Conservation (phyloP, 2,329 filamentous ascomycete species). For the Fusarium euwallaceae region DNA sequence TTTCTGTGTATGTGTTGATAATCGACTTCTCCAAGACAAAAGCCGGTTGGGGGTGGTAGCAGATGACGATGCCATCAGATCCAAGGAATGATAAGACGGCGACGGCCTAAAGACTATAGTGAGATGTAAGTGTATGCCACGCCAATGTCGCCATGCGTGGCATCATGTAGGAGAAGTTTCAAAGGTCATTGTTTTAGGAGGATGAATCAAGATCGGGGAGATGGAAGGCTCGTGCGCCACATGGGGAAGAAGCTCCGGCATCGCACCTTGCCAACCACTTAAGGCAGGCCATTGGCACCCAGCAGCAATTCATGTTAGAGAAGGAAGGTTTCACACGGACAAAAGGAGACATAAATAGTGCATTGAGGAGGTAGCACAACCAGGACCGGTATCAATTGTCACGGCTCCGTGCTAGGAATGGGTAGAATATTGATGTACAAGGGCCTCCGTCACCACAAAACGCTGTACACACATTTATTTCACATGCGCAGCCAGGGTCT, state of each 20-base stretch:
- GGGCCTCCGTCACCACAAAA: constrained; percentile 57
- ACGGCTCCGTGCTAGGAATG: constrained; percentile 52
- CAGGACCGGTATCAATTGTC: constrained; percentile 54
- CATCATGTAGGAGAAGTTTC: constrained; percentile 22
- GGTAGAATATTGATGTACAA: constrained; percentile 59
- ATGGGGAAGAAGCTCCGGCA: constrained; percentile 19
- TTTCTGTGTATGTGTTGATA: constrained; percentile 18
- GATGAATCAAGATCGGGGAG: constrained; percentile 11
- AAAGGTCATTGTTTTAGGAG: constrained; percentile 3
- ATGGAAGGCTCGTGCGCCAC: constrained; percentile 16
- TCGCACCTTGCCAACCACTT: constrained; percentile 11
- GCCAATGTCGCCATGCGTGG: constrained; percentile 12
- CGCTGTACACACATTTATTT: constrained; percentile 76
- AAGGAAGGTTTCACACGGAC: constrained; percentile 37
- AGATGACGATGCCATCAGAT: constrained; percentile 31
- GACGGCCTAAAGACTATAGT: constrained; percentile 10
- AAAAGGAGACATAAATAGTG: constrained; percentile 23
- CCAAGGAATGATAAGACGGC: constrained; percentile 3
- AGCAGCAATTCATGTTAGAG: constrained; percentile 1
- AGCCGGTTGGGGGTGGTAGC: constrained; percentile 12
- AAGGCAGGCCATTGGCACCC: constrained; percentile 10
- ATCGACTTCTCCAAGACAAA: constrained; percentile 10
- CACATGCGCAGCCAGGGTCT: constrained; percentile 83
- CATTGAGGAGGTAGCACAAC: constrained; percentile 45
- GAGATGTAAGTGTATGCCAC: constrained; percentile 21